Percentiles rank a stretch among this genome's conserved stretches.
These are phyloP conservation scores for Davidsoniella neocaledoniae DNA, from an alignment of 2,329 filamentous ascomycete species.

Conservation along the genomic window DNA sequence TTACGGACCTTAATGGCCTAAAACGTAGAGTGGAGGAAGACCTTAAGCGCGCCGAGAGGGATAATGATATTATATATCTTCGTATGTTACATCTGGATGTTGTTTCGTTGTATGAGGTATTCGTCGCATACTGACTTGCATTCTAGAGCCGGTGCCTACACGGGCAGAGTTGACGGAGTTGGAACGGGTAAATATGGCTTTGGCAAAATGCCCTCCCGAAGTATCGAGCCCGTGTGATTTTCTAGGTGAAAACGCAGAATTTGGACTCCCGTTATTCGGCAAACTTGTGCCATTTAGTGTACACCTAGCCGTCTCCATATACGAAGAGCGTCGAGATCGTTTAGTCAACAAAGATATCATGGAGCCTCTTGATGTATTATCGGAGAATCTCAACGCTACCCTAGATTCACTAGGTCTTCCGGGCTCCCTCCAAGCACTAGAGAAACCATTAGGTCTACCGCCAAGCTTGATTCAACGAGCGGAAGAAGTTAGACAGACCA, in stretches of 20 bases:
- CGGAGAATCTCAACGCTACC: conserved; percentile 60
- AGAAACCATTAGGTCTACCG: conserved; percentile 83
- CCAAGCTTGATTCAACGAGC: conserved; percentile 75
- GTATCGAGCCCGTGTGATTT: conserved; percentile 64
- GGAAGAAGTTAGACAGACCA: conserved; percentile 82
- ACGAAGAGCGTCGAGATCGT: conserved; percentile 80
- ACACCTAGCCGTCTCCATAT: conserved; percentile 87
- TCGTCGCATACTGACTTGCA: background rate
- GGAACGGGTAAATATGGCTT: conserved; percentile 78
- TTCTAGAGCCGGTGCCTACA: conserved; percentile 57
- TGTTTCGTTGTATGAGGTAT: too few species aligned
- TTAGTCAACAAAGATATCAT: conserved; percentile 79
- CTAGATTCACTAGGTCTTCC: conserved; percentile 74
- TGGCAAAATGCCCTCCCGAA: conserved; percentile 61
- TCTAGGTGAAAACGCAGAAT: conserved; percentile 62
- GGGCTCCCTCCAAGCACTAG: conserved; percentile 80
- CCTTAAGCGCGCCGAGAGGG: conserved; percentile 79
- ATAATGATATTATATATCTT: conserved; percentile 92
- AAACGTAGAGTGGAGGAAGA: conserved; percentile 75
- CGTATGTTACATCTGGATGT: conserved; percentile 26
- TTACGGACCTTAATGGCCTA: conserved; percentile 66
- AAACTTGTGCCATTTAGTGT: conserved; percentile 92
- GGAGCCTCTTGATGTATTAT: conserved; percentile 66
- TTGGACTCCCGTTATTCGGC: conserved; percentile 73
- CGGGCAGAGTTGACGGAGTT: conserved; percentile 77